Evolutionary conservation across 495 filamentous ascomycete species (phyloP), one percentile per base, ranked within the genome.

Genomic region (Astrothelium macrocarpum): DNA sequence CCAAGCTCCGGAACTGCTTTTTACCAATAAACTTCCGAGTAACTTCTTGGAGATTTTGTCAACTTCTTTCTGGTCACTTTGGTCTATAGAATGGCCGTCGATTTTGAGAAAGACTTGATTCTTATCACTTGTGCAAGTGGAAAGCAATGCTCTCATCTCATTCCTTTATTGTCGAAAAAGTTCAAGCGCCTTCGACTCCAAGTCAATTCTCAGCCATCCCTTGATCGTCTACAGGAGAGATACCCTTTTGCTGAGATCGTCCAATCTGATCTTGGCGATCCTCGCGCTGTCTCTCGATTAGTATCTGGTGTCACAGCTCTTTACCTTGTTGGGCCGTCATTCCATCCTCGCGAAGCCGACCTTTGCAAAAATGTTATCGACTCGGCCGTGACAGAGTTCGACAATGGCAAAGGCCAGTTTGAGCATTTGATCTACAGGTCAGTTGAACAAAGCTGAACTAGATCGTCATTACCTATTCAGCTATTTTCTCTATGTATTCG

Each of bases 351-450:
- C 10, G 74, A 74, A 58, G 66, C 65, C 1, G 63, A 71, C 29
- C 66, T 73, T n/a, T 71, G 73, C 2, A 66, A 69, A 39, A 72
- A 71, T 63, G 68, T 74, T 64, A 70, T 75, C 60, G 69, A 76
- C 53, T 66, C 72, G 14, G 73, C 73, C 0, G 53, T 67, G 1
- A 9, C 32, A 39, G 63, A 72, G 16, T 43, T 39, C 60, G 32
- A 61, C 0, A 36, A 28, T 32, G 64, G 64, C 31, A 45, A 49
- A 23, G 65, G 61, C 1, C 49, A 31, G 18, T 65, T 72, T 58
- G 69, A 68, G 32, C 73, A 76, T 46, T 73, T 76, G 39, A 65
- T 75, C 32, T 70, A 63, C 65, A 66, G n/a, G n/a, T n/a, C n/a
- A n/a, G n/a, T n/a, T n/a, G n/a, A n/a, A n/a, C n/a, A n/a, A n/a